Evolutionary conservation across 169 alveolate genomes (phyloP), one percentile per base, ranked within the genome.

Genomic region (Plasmodium coatneyi): DNA sequence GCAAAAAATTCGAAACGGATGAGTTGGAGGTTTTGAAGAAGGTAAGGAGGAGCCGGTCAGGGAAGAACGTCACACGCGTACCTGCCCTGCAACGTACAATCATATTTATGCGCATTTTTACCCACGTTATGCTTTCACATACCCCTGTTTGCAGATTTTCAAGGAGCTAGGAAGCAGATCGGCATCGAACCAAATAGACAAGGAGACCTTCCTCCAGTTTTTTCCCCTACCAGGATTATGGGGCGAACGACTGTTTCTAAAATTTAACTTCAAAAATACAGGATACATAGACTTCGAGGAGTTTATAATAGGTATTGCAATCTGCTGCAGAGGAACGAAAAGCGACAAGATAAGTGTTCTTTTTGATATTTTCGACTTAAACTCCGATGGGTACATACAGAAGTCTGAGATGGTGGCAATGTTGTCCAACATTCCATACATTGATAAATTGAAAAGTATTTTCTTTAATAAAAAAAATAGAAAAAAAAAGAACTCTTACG

Each of bases 201-300:
- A 97, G 92, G 98, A 96, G 71, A 97, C 98, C 1, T 97, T 97
- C 70, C 96, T 97, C 34, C 98, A 97, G 87, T 97, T 96, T 92
- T 97, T 97, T 83, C 96, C 97, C 19, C 92, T 97, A 7, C 98
- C 98, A 1, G 98, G 98, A 3, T 95, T 97, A 14, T 97, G 98
- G 98, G 98, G 98, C 4, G 98, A 97, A 86, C 97, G 97, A 41
- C 91, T 97, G 34, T 97, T 97, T 66, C 95, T 95, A 28, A 87
- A 95, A 43, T 97, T 97, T 84, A 97, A 97, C 78, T 92, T 70
- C 49, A 96, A 96, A 72, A 95, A 93, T 96, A 91, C 96, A 9
- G 97, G 97, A 3, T 56, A 80, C 28, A 97, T 97, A 56, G 98
- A 97, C 79, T 93, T 93, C 70, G 98, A 95, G n/a, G 98, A 97